A percentile compares a stretch with the other conserved stretches of the same genome.
These are phyloP conservation scores for Fremontodendron californicum DNA, from an alignment of 345 rosid species.

Conservation along the genomic window DNA sequence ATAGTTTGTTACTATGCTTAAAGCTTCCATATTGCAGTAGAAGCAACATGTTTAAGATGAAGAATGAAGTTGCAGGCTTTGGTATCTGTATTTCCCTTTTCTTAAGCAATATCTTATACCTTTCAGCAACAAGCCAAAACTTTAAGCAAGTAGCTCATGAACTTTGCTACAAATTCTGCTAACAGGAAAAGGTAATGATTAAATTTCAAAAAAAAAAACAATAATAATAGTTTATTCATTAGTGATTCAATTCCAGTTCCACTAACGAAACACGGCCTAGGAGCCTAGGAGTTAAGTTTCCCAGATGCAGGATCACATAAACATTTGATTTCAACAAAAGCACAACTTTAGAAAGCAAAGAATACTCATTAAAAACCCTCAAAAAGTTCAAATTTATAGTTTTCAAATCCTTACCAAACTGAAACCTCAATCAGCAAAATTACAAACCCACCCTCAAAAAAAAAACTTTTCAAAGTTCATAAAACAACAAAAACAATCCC, in stretches of 20 bases:
- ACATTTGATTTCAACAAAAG: slow-evolving; percentile 8
- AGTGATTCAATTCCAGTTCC: background rate
- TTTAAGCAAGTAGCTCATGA: no score
- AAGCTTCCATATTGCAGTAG: no score
- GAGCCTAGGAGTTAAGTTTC: slow-evolving; percentile 18
- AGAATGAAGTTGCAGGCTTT: no score
- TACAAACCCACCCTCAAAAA: slow-evolving; percentile 5
- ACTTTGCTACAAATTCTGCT: no score
- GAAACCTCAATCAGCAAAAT: slow-evolving; percentile 16
- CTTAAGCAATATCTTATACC: no score
- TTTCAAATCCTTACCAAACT: slow-evolving; percentile 5
- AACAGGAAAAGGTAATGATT: no score
- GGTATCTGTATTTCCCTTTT: no score
- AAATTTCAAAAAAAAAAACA: no score
- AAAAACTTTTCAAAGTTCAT: background rate
- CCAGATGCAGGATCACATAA: slow-evolving; percentile 21
- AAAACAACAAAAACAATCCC: background rate
- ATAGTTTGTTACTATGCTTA: no score
- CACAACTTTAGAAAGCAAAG: background rate
- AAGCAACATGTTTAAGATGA: no score
- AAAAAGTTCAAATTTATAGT: background rate
- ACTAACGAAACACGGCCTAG: slow-evolving; percentile 16
- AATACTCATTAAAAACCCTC: background rate
- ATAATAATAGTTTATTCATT: background rate
- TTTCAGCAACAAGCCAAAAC: no score